Base-by-base conservation (phyloP, 371 early-diverging fungal species). In the Circinella minor region DNA sequence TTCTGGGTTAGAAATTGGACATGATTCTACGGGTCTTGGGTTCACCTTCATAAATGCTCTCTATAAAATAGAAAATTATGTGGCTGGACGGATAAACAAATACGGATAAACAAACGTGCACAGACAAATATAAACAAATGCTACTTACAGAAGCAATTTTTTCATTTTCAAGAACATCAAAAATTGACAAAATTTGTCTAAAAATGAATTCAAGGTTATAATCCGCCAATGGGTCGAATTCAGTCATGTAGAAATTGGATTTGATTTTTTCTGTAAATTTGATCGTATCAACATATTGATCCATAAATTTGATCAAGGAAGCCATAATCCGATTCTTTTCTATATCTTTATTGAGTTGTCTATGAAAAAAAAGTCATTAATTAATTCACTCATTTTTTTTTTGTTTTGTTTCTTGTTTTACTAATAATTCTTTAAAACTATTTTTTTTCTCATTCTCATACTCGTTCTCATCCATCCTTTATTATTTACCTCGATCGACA, bases 181-280 rank as follows among this genome's bases (percentile, higher is more conserved):
- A 79, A 17, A 83, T 68, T 3, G 77, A 69, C 75, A 81, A 73
- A 48, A 82, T 70, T 66, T 85, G 82, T 4, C 85, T 78, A 65
- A 89, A 90, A 14, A 90, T 80, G 63, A 89, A 90, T 47, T 86
- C 89, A 5, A 90, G 20, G 57, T 87, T 85, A 54, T 80, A 81
- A 62, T 89, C 89, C 55, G 68, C 55, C 11, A 82, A 54, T 17
- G 88, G 85, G 71, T 88, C 79, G 68, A 90, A 89, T 6, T 77
- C 76, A 1, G 76, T 76, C 65, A 87, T 71, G 69, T 84, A 88
- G 36, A 83, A 90, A 3, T 76, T 70, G 3, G 73, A 60, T 51
- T 83, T 73, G 57, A 82, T 77, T 74, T 86, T 88, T 15, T 80
- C 80, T 46, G 74, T 68, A 17, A 81, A 81, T 61, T 83, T 82